phyloP scores from a whole-genome alignment of 164 flowering plant species.

The Sextonia rubra region DNA sequence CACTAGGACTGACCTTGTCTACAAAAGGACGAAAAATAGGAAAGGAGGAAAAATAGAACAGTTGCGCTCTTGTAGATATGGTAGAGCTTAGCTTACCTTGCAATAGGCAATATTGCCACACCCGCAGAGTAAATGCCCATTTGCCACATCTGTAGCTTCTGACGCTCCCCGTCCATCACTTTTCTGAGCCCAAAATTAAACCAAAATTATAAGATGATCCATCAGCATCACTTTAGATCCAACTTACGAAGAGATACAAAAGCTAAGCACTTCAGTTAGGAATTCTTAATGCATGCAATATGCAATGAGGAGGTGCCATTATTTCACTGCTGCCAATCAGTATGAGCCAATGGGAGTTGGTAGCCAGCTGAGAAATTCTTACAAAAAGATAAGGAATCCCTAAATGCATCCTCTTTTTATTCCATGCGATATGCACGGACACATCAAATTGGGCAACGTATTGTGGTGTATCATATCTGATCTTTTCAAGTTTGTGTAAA shows the following conservation, averaged over 20 bases:
- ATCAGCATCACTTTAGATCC: background rate
- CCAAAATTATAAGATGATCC: background rate
- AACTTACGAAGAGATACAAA: background rate
- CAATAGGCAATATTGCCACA: constrained; percentile 61
- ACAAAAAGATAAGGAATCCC: too few species aligned
- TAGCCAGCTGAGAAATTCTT: background rate
- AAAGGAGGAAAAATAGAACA: background rate
- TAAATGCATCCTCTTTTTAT: too few species aligned
- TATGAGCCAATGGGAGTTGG: too few species aligned
- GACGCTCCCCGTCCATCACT: constrained; percentile 90
- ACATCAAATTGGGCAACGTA: too few species aligned
- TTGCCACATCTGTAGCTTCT: constrained; percentile 62
- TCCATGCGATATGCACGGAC: too few species aligned
- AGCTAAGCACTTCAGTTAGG: background rate
- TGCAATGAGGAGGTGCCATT: too few species aligned
- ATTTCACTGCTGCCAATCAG: too few species aligned
- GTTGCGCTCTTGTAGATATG: background rate
- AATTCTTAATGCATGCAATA: background rate
- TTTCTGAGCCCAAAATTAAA: constrained; percentile 48
- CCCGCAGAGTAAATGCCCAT: constrained; percentile 77
- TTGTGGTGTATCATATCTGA: too few species aligned
- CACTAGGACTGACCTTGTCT: background rate
- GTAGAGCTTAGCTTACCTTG: constrained; percentile 43
- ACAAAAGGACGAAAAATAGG: too few species aligned
- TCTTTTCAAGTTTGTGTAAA: too few species aligned